Conservation (phyloP, 176 grass and related monocot genomes). For the Cenchrus americanus region DNA sequence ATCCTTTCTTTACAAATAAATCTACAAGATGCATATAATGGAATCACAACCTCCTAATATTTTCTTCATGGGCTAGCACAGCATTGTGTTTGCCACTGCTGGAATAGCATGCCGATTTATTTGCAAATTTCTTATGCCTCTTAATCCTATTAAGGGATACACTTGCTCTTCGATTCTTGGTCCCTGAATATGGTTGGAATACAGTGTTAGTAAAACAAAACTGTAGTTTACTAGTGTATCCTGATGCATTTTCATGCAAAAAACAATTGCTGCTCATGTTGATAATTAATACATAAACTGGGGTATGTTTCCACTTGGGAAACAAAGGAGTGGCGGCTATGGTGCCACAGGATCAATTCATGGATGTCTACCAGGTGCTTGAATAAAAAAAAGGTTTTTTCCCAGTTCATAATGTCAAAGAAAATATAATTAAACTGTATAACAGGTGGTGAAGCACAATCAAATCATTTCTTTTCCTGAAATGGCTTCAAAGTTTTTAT, state of each 20-base stretch:
- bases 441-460: slow-evolving; percentile 8
- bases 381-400: background rate
- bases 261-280: background rate
- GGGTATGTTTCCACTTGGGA: background rate
- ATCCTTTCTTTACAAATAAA: background rate
- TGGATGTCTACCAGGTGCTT: background rate
- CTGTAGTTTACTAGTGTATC: slow-evolving; percentile 25
- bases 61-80: slow-evolving; percentile 39
- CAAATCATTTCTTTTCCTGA: slow-evolving; percentile 21
- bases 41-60: slow-evolving; percentile 56
- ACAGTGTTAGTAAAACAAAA: slow-evolving; percentile 37
- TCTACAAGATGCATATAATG: slow-evolving; percentile 23
- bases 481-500: background rate
- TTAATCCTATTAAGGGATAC: slow-evolving; percentile 37
- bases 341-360: background rate
- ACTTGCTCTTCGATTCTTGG: slow-evolving; percentile 38
- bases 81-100: slow-evolving; percentile 32
- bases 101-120: slow-evolving; percentile 34
- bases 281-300: background rate
- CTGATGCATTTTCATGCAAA: background rate
- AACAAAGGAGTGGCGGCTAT: background rate
- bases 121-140: slow-evolving; percentile 34
- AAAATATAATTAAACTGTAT: background rate
- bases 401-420: background rate
- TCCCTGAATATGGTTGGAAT: slow-evolving; percentile 46